These are phyloP conservation scores for Diophrys appendiculata DNA, from an alignment of 73 alveolate species.

Conservation along the genomic window DNA sequence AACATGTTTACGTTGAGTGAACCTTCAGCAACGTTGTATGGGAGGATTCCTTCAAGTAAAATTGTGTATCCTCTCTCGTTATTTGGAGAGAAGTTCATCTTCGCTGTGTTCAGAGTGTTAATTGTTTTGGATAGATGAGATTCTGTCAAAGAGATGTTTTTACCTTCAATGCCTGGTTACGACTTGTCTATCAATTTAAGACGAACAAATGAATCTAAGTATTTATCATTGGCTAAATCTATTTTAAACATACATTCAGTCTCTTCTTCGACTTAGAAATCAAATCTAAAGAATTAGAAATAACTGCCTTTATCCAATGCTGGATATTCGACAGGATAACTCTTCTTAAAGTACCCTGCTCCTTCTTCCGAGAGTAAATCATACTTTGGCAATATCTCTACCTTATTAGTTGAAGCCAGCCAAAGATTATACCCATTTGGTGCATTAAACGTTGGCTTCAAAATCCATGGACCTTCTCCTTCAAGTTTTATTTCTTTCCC, in stretches of 20 bases:
- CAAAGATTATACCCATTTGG: constrained; percentile 53
- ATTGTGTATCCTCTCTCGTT: constrained; percentile 60
- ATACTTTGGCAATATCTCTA: background rate
- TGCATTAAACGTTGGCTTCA: constrained; percentile 46
- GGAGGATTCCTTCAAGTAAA: constrained; percentile 68
- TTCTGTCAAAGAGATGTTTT: constrained; percentile 1
- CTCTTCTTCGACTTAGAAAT: constrained; percentile 35
- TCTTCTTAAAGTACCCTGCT: constrained; percentile 11
- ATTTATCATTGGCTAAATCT: constrained; percentile 36
- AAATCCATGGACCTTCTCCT: background rate
- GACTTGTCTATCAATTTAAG: constrained; percentile 31
- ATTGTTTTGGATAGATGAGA: constrained; percentile 1
- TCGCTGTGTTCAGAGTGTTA: constrained; percentile 29
- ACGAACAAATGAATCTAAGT: constrained; percentile 38
- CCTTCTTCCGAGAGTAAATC: constrained; percentile 2
- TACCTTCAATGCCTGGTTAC: background rate
- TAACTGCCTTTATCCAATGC: constrained; percentile 40
- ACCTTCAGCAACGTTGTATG: constrained; percentile 68
- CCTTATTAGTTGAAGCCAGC: constrained; percentile 25
- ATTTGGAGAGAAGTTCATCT: constrained; percentile 42
- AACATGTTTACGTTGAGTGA: constrained; percentile 63
- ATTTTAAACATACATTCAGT: constrained; percentile 24
- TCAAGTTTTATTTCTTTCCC: constrained; percentile 7
- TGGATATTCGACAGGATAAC: constrained; percentile 18
- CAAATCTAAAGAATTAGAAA: constrained; percentile 39